Conservation (phyloP, 2,329 filamentous ascomycete species). For the Apiospora sp. region DNA sequence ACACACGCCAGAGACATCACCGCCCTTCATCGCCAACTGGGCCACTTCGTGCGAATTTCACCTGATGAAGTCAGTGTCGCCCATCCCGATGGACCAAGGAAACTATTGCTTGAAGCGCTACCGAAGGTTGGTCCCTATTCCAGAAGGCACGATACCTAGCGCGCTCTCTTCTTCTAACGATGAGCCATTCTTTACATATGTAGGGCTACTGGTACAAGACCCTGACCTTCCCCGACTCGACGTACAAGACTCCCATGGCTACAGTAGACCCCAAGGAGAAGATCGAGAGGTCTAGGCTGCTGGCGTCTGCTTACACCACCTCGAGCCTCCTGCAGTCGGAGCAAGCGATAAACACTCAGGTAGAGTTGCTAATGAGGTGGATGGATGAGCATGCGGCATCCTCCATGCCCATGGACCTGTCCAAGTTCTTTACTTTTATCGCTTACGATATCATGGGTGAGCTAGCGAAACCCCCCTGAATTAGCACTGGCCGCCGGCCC, state of each 20-base stretch:
- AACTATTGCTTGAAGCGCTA: constrained; percentile 44
- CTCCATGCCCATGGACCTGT: constrained; percentile 31
- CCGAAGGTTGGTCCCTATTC: constrained; percentile 39
- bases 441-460: constrained; percentile 43
- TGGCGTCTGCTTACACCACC: constrained; percentile 43
- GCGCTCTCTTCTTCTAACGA: neutral
- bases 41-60: constrained; percentile 52
- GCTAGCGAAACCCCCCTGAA: neutral
- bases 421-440: constrained; percentile 37
- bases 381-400: constrained; percentile 32
- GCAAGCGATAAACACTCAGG: constrained; percentile 30
- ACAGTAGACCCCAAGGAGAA: constrained; percentile 46
- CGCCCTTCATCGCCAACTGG: constrained; percentile 30
- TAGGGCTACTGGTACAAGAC: constrained; percentile 45
- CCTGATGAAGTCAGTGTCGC: constrained; percentile 53
- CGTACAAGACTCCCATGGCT: constrained; percentile 50
- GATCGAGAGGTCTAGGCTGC: constrained; percentile 42
- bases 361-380: constrained; percentile 32
- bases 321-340: constrained; percentile 41
- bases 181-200: neutral
- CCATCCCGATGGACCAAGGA: constrained; percentile 49
- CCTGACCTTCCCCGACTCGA: constrained; percentile 48
- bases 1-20: neutral
- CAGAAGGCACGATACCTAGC: neutral
- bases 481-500: neutral